Conservation (phyloP, 352 stramenopile genomes). For the Pythium phragmiticola region DNA sequence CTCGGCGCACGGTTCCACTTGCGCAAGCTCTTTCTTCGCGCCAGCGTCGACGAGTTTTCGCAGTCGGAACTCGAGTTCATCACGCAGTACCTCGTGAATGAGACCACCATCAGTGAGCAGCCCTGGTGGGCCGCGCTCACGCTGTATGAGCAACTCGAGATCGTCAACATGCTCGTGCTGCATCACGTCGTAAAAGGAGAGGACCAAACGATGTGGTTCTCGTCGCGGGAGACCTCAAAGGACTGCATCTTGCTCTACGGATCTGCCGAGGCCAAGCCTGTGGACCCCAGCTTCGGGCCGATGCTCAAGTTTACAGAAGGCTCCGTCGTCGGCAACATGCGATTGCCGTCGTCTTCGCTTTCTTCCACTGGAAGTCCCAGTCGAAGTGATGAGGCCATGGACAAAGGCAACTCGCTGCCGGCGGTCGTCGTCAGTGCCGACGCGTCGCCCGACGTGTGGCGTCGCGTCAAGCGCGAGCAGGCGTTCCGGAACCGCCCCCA, state of each 20-base stretch:
- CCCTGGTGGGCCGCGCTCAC: conserved; percentile 29
- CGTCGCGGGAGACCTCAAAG: conserved; percentile 23
- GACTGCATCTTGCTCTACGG: conserved; percentile 32
- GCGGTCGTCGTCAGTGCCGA: conserved; percentile 8
- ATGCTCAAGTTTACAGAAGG: conserved; percentile 28
- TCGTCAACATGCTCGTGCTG: conserved; percentile 26
- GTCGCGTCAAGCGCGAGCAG: conserved; percentile 30
- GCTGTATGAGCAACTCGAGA: conserved; percentile 28
- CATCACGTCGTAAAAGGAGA: conserved; percentile 23
- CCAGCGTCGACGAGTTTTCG: conserved; percentile 25
- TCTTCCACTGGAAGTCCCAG: not conserved
- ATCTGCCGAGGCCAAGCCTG: conserved; percentile 25
- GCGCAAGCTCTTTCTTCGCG: conserved; percentile 29
- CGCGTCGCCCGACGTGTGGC: conserved; percentile 26
- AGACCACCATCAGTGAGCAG: conserved; percentile 32
- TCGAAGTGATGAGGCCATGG: not conserved
- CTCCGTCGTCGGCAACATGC: conserved; percentile 29
- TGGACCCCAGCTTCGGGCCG: conserved; percentile 16
- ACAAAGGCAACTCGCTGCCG: conserved; percentile 1
- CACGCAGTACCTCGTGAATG: conserved; percentile 27
- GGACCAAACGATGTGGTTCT: conserved; percentile 28
- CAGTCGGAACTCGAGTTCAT: conserved; percentile 33
- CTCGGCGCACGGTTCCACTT: conserved; percentile 29
- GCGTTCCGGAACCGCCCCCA: conserved; percentile 29
- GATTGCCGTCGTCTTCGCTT: not conserved